These are phyloP conservation scores for Yamadazyma pseudoaaseri DNA, from an alignment of 1,139 yeast genomes.

Conservation along the genomic window DNA sequence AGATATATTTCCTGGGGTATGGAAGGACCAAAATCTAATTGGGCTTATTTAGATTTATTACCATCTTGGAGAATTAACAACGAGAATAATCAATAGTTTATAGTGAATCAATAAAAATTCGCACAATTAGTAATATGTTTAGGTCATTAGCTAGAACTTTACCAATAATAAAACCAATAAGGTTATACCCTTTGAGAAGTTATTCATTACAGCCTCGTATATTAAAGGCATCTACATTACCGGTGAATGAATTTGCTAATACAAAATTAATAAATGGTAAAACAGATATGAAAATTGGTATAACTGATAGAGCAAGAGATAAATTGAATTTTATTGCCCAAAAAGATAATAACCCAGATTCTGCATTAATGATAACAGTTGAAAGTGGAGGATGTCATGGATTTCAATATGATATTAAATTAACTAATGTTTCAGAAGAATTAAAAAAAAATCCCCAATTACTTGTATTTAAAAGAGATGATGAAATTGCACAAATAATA, in stretches of 20 bases:
- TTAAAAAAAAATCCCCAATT: conserved; percentile 32
- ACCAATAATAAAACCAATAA: neutral
- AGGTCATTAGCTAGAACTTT: neutral
- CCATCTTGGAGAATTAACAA: conserved; percentile 63
- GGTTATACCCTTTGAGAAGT: neutral
- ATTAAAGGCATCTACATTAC: conserved; percentile 12
- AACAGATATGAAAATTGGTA: conserved; percentile 38
- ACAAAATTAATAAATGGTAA: conserved; percentile 26
- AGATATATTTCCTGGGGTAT: conserved; percentile 86
- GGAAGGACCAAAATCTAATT: conserved; percentile 74
- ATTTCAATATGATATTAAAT: conserved; percentile 78
- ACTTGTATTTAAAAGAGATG: conserved; percentile 56
- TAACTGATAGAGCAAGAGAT: conserved; percentile 39
- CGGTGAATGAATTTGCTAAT: conserved; percentile 11
- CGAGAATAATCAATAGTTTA: conserved; percentile 24
- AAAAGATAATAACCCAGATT: conserved; percentile 56
- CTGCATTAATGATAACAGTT: conserved; percentile 75
- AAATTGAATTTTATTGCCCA: conserved; percentile 57
- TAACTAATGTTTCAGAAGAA: conserved; percentile 50
- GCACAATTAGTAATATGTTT: conserved; percentile 1
- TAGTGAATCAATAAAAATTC: neutral
- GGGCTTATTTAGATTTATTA: conserved; percentile 72
- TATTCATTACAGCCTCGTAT: conserved; percentile 12
- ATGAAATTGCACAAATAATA: conserved; percentile 54
- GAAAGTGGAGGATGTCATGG: conserved; percentile 99